Evolutionary conservation across 805 yeast genomes (phyloP).

Genomic region (Nakazawaea laoshanensis): DNA sequence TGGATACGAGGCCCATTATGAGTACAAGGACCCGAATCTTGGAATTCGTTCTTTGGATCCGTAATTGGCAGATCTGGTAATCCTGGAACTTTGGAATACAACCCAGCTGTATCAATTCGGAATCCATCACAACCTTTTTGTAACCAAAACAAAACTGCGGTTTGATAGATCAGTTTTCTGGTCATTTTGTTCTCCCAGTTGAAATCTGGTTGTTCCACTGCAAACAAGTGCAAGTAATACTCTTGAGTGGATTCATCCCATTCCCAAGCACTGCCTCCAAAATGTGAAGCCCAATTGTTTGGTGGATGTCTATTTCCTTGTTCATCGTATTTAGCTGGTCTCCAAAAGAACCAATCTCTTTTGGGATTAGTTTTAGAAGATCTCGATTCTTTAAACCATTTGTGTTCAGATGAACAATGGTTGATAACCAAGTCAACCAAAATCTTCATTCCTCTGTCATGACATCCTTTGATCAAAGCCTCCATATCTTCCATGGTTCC

Average conservation of each 20-base stretch:
- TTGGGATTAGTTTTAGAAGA: slow-evolving; percentile 42
- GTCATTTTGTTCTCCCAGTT: slow-evolving; percentile 49
- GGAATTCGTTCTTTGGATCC: slow-evolving; percentile 30
- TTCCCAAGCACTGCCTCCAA: slow-evolving; percentile 50
- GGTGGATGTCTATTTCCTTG: slow-evolving; percentile 47
- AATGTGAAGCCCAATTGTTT: slow-evolving; percentile 46
- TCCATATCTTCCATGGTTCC: slow-evolving; percentile 49
- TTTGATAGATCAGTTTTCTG: slow-evolving; percentile 30
- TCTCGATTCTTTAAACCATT: slow-evolving; percentile 50
- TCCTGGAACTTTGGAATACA: slow-evolving; percentile 38
- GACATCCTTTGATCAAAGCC: slow-evolving; percentile 34
- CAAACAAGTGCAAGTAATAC: slow-evolving; percentile 47
- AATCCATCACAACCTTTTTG: slow-evolving; percentile 51
- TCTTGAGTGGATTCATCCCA: slow-evolving; percentile 46
- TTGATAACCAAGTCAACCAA: slow-evolving; percentile 50
- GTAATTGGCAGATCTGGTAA: slow-evolving; percentile 41
- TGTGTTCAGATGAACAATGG: slow-evolving; percentile 48
- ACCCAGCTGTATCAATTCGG: slow-evolving; percentile 47
- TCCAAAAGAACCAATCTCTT: slow-evolving; percentile 59
- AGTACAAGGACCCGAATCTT: slow-evolving; percentile 25
- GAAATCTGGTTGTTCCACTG: slow-evolving; percentile 48
- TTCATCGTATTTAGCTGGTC: slow-evolving; percentile 34
- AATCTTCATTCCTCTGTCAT: slow-evolving; percentile 41
- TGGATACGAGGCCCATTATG: slow-evolving; percentile 48
- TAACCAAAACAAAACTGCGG: slow-evolving; percentile 45